Percentiles rank a stretch among this genome's conserved stretches.
phyloP scores from a whole-genome alignment of 257 asterid genomes.

The Vinca minor region DNA sequence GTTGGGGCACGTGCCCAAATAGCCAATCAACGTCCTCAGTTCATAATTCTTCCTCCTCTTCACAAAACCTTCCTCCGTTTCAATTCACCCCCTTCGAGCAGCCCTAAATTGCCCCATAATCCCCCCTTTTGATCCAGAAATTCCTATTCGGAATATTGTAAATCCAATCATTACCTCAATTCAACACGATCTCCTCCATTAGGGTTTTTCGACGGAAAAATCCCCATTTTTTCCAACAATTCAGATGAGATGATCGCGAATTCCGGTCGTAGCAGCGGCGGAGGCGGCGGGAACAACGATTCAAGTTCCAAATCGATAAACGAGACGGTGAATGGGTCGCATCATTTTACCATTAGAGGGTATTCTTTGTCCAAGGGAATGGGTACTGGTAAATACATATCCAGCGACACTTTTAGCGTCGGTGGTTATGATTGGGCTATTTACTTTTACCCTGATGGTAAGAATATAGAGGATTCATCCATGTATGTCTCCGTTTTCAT shows the following conservation, averaged over 20 bases:
- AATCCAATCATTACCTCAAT: neutral
- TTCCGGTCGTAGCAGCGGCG: conserved; percentile 7
- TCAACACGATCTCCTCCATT: neutral
- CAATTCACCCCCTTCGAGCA: no score
- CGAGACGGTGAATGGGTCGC: conserved; percentile 87
- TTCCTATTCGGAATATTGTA: neutral
- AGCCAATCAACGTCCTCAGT: no score
- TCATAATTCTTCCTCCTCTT: no score
- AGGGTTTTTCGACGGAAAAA: conserved; percentile 26
- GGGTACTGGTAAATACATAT: conserved; percentile 68
- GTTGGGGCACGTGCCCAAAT: no score
- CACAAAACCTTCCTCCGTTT: no score
- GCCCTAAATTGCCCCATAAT: no score
- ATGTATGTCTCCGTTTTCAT: conserved; percentile 67
- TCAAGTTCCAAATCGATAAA: conserved; percentile 60
- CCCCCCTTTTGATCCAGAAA: neutral
- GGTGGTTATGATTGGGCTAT: conserved; percentile 88
- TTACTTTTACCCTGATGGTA: conserved; percentile 82
- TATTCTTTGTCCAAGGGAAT: conserved; percentile 85
- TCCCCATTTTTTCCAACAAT: neutral
- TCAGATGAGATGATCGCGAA: conserved; percentile 43
- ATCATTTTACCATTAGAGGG: conserved; percentile 68
- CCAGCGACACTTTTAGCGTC: conserved; percentile 67
- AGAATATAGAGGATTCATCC: conserved; percentile 67
- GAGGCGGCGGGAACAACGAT: conserved; percentile 24